Evolutionary conservation across 2,329 filamentous ascomycete genomes (phyloP), one percentile per base, ranked within the genome.

Genomic region (Cladosporium austrohemisphaericum): DNA sequence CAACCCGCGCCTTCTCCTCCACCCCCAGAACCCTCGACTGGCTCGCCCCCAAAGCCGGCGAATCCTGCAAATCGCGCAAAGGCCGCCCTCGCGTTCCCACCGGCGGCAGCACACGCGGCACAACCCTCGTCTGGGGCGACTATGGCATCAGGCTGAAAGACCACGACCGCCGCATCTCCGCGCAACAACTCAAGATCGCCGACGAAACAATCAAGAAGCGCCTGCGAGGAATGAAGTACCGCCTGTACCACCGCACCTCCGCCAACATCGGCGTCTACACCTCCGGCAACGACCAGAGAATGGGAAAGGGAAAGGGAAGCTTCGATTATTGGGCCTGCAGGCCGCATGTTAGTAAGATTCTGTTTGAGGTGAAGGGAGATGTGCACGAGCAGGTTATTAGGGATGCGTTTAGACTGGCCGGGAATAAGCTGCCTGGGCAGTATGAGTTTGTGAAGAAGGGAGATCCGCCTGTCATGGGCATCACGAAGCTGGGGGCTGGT

Each of bases 241-340:
- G 89, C 49, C 69, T 98, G 38, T 98, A 95, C 73, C 95, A 89
- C 74, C 81, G 93, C 55, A 85, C 97, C 45, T 84, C 83, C 61
- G 93, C 91, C 57, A 95, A 95, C 65, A 86, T 97, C 58, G 93
- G 92, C 65, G 94, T 98, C 18, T 98, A 93, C 70, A 85, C 89
- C 51, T 93, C 86, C 68, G 93, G 93, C 51, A 98, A 97, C 64
- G 93, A 98, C 73, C 86, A 89, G 68, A 86, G 93, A 80, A 98
- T 98, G 94, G 93, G 93, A 68, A 98, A 97, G 73, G 93, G 93
- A 72, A 98, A 98, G 69, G 93, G 93, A 60, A 87, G 85, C 55
- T 97, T 98, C 66, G 93, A 98, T 68, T 88, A 95, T 66, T 98
- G 93, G 93, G 90, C 92, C 4, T 82, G 86, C 18, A 83, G 92